These are phyloP conservation scores for Pythium folliculosum DNA, from an alignment of 352 stramenopile species.

Conservation along the genomic window DNA sequence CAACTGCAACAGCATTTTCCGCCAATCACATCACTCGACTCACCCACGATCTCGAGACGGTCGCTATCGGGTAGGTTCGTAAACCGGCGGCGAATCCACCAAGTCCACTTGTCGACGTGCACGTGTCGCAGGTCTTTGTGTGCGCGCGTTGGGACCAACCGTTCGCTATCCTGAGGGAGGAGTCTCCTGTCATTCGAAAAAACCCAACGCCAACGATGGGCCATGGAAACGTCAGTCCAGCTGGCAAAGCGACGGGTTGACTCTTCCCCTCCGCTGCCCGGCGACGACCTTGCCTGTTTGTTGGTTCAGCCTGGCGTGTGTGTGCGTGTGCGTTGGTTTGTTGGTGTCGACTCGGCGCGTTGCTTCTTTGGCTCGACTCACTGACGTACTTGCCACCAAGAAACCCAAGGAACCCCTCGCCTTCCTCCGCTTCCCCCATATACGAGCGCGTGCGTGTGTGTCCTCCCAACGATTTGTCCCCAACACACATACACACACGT, in stretches of 20 bases:
- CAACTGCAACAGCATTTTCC: slow-evolving; percentile 31
- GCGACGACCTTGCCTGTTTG: slow-evolving; percentile 2
- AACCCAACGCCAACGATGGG: slow-evolving; percentile 18
- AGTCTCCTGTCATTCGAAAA: slow-evolving; percentile 23
- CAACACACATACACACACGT: too few species aligned
- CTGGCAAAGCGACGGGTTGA: slow-evolving; percentile 24
- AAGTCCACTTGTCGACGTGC: neutral
- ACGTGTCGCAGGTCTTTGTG: slow-evolving; percentile 1
- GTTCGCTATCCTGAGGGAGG: slow-evolving; percentile 17
- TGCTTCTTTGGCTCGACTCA: slow-evolving; percentile 20
- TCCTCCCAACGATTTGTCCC: neutral
- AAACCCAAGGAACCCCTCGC: slow-evolving; percentile 1
- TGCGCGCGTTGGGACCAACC: neutral
- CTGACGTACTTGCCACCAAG: slow-evolving; percentile 29
- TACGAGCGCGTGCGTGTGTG: neutral
- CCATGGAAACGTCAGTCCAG: slow-evolving; percentile 32
- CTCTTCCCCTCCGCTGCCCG: slow-evolving; percentile 13
- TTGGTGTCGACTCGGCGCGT: slow-evolving; percentile 12
- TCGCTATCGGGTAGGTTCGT: slow-evolving; percentile 11
- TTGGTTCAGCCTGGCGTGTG: slow-evolving; percentile 16
- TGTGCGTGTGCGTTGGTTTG: neutral
- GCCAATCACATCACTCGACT: slow-evolving; percentile 25
- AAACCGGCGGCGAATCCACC: slow-evolving; percentile 14
- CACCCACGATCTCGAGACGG: slow-evolving; percentile 24
- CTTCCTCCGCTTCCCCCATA: too few species aligned